Conservation (phyloP, 345 rosid genomes). For the Dipteronia sinensis region DNA sequence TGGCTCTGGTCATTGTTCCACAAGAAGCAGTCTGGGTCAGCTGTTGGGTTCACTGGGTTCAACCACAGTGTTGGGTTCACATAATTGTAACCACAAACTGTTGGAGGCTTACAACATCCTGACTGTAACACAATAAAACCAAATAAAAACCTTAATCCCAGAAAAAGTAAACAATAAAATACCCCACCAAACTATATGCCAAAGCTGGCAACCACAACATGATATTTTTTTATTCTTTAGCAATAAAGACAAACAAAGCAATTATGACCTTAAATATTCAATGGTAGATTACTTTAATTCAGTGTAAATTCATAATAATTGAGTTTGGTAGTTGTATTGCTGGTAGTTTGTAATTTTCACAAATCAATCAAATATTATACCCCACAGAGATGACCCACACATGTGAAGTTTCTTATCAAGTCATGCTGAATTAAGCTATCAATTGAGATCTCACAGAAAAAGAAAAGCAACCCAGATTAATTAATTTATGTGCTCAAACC, state of each 20-base stretch:
- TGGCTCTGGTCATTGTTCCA: constrained; percentile 88
- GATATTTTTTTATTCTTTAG: constrained; percentile 1
- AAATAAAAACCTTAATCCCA: neutral
- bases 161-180: neutral
- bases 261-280: constrained; percentile 9
- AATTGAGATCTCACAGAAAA: neutral
- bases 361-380: neutral
- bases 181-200: constrained; percentile 10
- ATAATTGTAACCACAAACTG: constrained; percentile 73
- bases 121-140: constrained; percentile 42
- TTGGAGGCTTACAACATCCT: constrained; percentile 95
- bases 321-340: constrained; percentile 18
- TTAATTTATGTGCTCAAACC: too few species aligned
- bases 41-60: constrained; percentile 70
- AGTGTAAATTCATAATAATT: constrained; percentile 25
- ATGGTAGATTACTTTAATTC: neutral
- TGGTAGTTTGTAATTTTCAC: neutral
- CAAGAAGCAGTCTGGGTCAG: constrained; percentile 74
- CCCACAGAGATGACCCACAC: neutral
- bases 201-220: constrained; percentile 36
- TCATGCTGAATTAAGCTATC: constrained; percentile 16
- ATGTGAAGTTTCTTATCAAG: neutral
- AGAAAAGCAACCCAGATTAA: neutral
- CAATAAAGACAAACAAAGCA: constrained; percentile 32
- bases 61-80: constrained; percentile 81